phyloP scores from a whole-genome alignment of 1,284 basidiomycete genomes.

The Irpex lacteus region DNA sequence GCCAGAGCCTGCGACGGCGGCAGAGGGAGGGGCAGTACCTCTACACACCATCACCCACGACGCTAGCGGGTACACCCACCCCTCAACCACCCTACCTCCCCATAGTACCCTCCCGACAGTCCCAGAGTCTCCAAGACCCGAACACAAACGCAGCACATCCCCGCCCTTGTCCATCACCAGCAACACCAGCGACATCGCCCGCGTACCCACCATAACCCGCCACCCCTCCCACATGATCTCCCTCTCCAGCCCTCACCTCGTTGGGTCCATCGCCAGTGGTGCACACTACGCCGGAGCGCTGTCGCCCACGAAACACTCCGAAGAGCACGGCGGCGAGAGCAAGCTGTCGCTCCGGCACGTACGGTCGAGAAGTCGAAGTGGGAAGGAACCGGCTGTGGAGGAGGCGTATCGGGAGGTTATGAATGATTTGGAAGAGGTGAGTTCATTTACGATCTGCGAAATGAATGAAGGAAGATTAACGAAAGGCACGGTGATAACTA shows the following conservation, averaged over 20 bases:
- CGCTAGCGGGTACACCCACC: neutral
- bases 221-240: conserved; percentile 37
- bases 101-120: neutral
- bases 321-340: neutral
- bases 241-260: conserved; percentile 47
- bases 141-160: conserved; percentile 3
- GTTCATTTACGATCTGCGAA: conserved; percentile 8
- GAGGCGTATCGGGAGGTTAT: conserved; percentile 29
- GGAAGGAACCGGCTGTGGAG: conserved; percentile 16
- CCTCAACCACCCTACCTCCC: too few relatives aligned
- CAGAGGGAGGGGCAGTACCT: neutral
- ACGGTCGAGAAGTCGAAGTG: conserved; percentile 20
- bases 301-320: conserved; percentile 4
- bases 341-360: conserved; percentile 15
- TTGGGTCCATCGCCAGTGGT: conserved; percentile 53
- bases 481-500: neutral
- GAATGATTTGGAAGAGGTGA: conserved; percentile 50
- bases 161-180: conserved; percentile 7
- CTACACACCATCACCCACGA: neutral
- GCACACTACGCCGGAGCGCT: conserved; percentile 53
- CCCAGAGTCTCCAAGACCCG: neutral
- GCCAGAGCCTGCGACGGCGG: neutral
- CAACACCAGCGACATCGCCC: conserved; percentile 12
- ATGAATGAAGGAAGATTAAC: too few relatives aligned
- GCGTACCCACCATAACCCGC: conserved; percentile 41